Conservation (phyloP, 805 yeast genomes). For the Starmera amethionina region DNA sequence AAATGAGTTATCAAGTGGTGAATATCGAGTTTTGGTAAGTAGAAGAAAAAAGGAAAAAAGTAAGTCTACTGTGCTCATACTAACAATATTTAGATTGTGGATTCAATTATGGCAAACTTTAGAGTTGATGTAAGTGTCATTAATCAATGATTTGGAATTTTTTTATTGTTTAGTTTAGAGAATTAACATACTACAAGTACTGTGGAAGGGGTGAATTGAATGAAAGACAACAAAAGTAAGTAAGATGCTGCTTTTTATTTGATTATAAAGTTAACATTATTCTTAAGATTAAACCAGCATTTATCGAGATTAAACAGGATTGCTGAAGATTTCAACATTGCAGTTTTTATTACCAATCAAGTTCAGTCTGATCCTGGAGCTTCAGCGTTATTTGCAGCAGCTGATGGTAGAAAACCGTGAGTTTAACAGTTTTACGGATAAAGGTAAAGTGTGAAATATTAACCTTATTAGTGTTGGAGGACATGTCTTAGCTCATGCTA, state of each 20-base stretch:
- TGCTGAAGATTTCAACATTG: slow-evolving; percentile 72
- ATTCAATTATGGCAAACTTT: slow-evolving; percentile 72
- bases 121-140: slow-evolving; percentile 46
- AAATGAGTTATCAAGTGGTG: slow-evolving; percentile 55
- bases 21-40: slow-evolving; percentile 45
- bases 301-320: slow-evolving; percentile 42
- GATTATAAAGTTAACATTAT: slow-evolving; percentile 14
- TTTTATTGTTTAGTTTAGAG: background rate
- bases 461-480: slow-evolving; percentile 47
- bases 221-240: slow-evolving; percentile 64
- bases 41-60: background rate
- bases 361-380: slow-evolving; percentile 85
- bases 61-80: background rate
- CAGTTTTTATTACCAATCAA: slow-evolving; percentile 67
- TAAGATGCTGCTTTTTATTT: slow-evolving; percentile 15
- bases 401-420: slow-evolving; percentile 71
- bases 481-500: slow-evolving; percentile 72
- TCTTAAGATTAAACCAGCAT: slow-evolving; percentile 36
- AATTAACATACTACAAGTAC: slow-evolving; percentile 23
- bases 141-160: background rate
- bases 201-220: slow-evolving; percentile 70
- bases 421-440: no score
- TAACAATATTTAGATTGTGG: slow-evolving; percentile 29
- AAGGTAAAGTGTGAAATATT: background rate
- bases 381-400: slow-evolving; percentile 65